Evolutionary conservation across 352 stramenopile species (phyloP), one percentile per base, ranked within the genome.

Genomic region (Phytophthora quininea): DNA sequence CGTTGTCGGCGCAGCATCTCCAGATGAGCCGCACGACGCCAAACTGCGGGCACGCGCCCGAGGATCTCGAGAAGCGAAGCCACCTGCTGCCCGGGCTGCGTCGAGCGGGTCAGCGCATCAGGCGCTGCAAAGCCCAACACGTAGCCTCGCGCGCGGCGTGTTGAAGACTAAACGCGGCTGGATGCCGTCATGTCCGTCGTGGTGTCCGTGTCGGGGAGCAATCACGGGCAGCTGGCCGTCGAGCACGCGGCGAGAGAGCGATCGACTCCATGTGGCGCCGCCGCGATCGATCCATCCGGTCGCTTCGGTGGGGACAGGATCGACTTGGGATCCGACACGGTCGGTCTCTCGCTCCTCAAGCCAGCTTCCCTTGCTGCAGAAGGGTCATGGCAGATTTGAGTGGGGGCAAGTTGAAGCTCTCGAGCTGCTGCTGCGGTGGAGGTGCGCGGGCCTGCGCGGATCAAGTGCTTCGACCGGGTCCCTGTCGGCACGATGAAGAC

Each of bases 261-360:
- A 73, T 73, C 60, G 47, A 29, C 33, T 5, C 7, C 6, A 8
- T 24, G 12, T 29, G 43, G 43, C 11, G 43, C 1, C 9, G 19
- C 9, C 19, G 3, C 14, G 15, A 29, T 24, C 14, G 43, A 29
- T 49, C 43, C 43, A 49, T 49, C 43, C 43, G 43, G 43, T 53
- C 47, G 24, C 9, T 15, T 53, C 47, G 47, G 47, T 53, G 47
- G 47, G 37, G 47, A 31, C 10, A 38, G 37, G 47, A 53, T 33
- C 30, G 62, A 35, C 27, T 49, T 61, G 24, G 35, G 30, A 62
- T 65, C 43, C 14, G 50, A 24, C 57, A 62, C 43, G 50, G 56
- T 66, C 65, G 52, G 56, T 65, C 42, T 73, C 65, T 73, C 53
- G 58, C 58, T 63, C 65, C 30, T 70, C 66, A 73, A 73, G 54